Conservation (phyloP, 495 filamentous ascomycete genomes). For the Podospora sp. region DNA sequence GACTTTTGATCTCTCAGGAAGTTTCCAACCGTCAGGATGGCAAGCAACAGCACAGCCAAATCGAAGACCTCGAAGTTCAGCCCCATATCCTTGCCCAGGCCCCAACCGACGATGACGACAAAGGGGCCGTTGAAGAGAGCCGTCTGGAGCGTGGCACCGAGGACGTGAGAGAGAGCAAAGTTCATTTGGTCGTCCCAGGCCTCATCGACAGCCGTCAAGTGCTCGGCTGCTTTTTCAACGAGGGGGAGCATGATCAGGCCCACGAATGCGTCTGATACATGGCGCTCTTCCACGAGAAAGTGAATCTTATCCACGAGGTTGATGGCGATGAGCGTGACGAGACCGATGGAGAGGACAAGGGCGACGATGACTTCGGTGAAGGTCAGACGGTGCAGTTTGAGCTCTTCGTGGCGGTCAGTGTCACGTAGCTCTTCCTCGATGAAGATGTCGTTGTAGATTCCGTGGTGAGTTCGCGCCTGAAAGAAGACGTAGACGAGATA, state of each 20-base stretch:
- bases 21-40: constrained; percentile 84
- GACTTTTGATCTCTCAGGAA: constrained; percentile 78
- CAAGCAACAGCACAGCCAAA: constrained; percentile 80
- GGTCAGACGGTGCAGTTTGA: constrained; percentile 71
- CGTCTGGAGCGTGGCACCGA: constrained; percentile 87
- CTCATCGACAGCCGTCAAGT: constrained; percentile 87
- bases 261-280: constrained; percentile 77
- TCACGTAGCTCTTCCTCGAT: constrained; percentile 72
- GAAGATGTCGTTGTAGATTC: constrained; percentile 66
- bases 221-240: constrained; percentile 90
- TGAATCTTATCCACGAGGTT: constrained; percentile 82
- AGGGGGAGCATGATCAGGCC: constrained; percentile 79
- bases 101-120: constrained; percentile 84
- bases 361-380: constrained; percentile 73
- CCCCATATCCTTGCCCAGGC: constrained; percentile 68
- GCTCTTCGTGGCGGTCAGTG: constrained; percentile 66
- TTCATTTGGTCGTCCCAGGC: constrained; percentile 88
- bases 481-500: constrained; percentile 80
- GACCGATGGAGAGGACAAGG: constrained; percentile 65
- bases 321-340: constrained; percentile 79
- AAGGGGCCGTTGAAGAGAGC: constrained; percentile 86
- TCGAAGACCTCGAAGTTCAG: constrained; percentile 89
- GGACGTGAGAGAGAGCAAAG: constrained; percentile 86
- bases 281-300: constrained; percentile 62
- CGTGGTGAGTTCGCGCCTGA: constrained; percentile 80